Base-by-base conservation (phyloP, 2,329 filamentous ascomycete genomes). In the Cadophora malorum region DNA sequence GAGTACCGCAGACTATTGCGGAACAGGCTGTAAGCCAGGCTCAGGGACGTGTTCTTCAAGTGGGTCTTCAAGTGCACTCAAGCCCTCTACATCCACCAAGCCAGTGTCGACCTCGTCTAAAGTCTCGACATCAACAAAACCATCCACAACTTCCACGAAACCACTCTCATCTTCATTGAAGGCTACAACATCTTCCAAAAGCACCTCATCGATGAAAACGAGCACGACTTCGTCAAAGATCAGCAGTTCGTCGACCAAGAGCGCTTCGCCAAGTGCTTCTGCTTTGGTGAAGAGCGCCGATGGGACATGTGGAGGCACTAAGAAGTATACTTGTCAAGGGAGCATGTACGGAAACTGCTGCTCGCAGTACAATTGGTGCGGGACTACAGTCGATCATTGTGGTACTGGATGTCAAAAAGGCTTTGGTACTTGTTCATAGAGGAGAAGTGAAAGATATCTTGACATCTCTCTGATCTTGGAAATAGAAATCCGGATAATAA, bases 1-100 rank as follows among this genome's bases (percentile, higher is more conserved):
- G 47, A 67, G 62, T 21, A 71, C 76, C n/a, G 28, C 66, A 5
- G 74, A 70, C 25, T 76, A 78, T 60, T 78, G 77, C 66, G 75
- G 76, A 16, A 67, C 70, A 7, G 76, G 76, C 1, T 79, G 77
- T 56, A 71, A 77, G 60, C 41, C 70, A 7, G 66, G 50, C 14
- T 66, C 61, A 25, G 70, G 70, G 12, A 69, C 52, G 4, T 71
- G 71, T 35, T 53, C 45, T 8, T 35, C 63, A 31, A 67, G 38
- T 49, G 65, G 38, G 23, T 55, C 56, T 45, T 67, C 60, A 23
- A 68, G 31, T 31, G 60, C 49, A 49, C 52, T 63, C 10, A 64
- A 41, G 33, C 25, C 23, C 4, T 60, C 65, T 25, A 65, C 69
- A 47, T 60, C 58, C 21, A 56, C 55, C 45, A 41, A 45, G 19